Conservation (phyloP, 495 filamentous ascomycete species). For the Lophium mytilinum region DNA sequence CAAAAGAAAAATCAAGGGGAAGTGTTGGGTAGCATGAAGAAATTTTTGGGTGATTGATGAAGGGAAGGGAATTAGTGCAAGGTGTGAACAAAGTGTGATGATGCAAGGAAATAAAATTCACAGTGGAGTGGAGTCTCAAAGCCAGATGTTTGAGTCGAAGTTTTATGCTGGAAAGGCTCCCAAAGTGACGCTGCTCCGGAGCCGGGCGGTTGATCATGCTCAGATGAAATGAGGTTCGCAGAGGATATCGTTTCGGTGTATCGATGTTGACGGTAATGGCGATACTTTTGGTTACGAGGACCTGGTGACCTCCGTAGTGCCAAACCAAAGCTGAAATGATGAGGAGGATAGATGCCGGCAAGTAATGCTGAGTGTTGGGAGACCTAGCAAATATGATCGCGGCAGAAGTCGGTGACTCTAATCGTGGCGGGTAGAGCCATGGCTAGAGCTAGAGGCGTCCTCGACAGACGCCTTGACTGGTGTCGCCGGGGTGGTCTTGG, state of each 20-base stretch:
- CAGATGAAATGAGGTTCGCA: too few relatives aligned
- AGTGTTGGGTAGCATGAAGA: not conserved
- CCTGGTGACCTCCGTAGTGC: too few relatives aligned
- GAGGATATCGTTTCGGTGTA: too few relatives aligned
- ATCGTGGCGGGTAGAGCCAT: conserved; percentile 2
- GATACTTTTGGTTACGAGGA: too few relatives aligned
- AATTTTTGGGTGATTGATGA: too few relatives aligned
- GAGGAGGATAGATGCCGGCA: too few relatives aligned
- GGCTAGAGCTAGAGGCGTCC: conserved; percentile 6
- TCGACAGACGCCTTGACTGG: conserved; percentile 15
- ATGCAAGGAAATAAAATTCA: not conserved
- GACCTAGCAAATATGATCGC: not conserved
- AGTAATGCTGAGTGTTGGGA: not conserved
- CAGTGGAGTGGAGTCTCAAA: too few relatives aligned
- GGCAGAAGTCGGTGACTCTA: not conserved
- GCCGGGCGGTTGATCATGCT: too few relatives aligned
- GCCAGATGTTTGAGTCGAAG: not conserved
- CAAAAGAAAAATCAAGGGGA: not conserved
- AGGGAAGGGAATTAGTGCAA: not conserved
- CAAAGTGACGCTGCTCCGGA: not conserved
- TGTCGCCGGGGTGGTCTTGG: conserved; percentile 22
- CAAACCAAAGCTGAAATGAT: too few relatives aligned
- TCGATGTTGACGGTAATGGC: too few relatives aligned
- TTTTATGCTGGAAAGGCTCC: not conserved
- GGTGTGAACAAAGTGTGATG: not conserved